phyloP scores from a whole-genome alignment of 2,329 filamentous ascomycete species.

The Penicillium fuscoglaucum region DNA sequence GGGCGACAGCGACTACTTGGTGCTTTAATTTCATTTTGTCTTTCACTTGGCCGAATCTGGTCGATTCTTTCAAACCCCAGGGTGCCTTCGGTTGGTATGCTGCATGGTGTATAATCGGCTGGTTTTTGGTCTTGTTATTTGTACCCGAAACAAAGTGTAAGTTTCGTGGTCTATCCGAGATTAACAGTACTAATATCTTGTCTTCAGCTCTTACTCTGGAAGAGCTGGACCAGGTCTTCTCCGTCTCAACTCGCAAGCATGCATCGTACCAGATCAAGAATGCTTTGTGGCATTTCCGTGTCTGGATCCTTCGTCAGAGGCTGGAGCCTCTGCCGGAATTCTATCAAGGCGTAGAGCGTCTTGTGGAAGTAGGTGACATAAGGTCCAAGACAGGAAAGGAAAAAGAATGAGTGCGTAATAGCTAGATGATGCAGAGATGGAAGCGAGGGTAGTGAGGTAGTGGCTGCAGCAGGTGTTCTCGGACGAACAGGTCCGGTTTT shows the following conservation, averaged over 20 bases:
- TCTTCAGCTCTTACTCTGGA: slow-evolving; percentile 42
- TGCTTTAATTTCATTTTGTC: slow-evolving; percentile 58
- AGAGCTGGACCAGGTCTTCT: slow-evolving; percentile 56
- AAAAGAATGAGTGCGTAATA: background rate
- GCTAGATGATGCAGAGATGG: background rate
- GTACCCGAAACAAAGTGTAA: slow-evolving; percentile 52
- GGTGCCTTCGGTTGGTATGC: slow-evolving; percentile 61
- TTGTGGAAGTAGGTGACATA: slow-evolving; percentile 20
- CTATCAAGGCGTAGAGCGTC: slow-evolving; percentile 32
- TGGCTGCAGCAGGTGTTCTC: background rate
- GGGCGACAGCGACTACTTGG: slow-evolving; percentile 57
- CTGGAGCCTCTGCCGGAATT: slow-evolving; percentile 37
- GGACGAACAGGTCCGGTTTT: background rate
- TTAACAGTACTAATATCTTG: slow-evolving; percentile 12
- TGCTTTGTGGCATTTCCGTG: slow-evolving; percentile 42
- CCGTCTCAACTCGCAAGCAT: slow-evolving; percentile 50
- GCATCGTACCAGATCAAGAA: slow-evolving; percentile 44
- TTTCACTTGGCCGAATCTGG: slow-evolving; percentile 54
- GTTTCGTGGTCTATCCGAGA: background rate
- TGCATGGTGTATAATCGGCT: slow-evolving; percentile 56
- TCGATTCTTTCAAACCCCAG: slow-evolving; percentile 51
- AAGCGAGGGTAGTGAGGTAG: background rate
- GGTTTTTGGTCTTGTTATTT: slow-evolving; percentile 54
- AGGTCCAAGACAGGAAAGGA: background rate
- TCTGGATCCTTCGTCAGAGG: slow-evolving; percentile 42